Evolutionary conservation across 306 rosid species (phyloP).

Genomic region (Carpinus viminea): DNA sequence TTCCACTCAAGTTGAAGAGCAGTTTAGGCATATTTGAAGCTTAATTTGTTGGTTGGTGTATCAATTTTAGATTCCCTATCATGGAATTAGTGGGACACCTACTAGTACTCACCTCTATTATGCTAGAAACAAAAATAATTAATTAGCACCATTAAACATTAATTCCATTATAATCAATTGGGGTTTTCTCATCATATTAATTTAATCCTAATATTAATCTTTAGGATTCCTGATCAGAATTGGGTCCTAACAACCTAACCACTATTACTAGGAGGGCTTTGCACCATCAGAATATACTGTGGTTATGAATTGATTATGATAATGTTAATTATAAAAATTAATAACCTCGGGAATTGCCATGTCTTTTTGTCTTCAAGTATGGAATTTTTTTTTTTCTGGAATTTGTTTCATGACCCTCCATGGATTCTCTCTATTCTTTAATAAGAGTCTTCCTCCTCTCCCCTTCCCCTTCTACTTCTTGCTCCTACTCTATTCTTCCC

Average conservation of each 20-base stretch:
- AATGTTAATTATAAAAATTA: neutral
- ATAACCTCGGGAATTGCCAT: neutral
- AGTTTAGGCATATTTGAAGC: constrained; percentile 12
- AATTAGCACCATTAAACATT: constrained; percentile 21
- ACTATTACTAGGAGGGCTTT: neutral
- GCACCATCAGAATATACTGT: constrained; percentile 17
- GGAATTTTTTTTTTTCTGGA: constrained; percentile 35
- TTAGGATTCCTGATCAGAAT: too few relatives aligned
- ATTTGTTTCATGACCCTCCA: constrained; percentile 36
- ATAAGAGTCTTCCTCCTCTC: neutral
- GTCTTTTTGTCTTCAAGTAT: constrained; percentile 33
- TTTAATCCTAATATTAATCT: neutral
- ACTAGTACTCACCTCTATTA: constrained; percentile 13
- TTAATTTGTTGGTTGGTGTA: constrained; percentile 46
- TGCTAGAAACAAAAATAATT: constrained; percentile 3
- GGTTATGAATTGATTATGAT: neutral
- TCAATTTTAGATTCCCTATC: constrained; percentile 60
- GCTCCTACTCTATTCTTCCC: too few relatives aligned
- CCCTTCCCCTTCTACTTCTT: too few relatives aligned
- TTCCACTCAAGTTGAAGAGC: constrained; percentile 28
- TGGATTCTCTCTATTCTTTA: constrained; percentile 20
- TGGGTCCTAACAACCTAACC: neutral
- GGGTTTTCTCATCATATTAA: neutral
- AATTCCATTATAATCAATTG: neutral
- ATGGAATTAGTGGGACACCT: constrained; percentile 51